Conservation (phyloP, 2,329 filamentous ascomycete species). For the Penicillium digitatum region DNA sequence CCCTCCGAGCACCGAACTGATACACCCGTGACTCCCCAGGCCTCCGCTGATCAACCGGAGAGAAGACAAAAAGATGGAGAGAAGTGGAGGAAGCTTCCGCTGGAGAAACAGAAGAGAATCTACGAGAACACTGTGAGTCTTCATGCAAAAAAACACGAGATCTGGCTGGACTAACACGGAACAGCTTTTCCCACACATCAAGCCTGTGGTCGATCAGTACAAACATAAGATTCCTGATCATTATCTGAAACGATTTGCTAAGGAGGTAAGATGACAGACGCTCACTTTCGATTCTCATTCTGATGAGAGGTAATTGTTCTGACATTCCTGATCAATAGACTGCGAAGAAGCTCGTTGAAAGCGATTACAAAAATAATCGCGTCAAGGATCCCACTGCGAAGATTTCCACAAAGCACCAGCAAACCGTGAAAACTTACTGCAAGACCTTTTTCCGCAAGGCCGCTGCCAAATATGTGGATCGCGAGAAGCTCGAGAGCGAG, state of each 20-base stretch:
- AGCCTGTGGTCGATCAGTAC: conserved; percentile 81
- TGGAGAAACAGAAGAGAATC: conserved; percentile 87
- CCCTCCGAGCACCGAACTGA: conserved; percentile 49
- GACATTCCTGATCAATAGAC: conserved; percentile 44
- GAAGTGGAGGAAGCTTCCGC: conserved; percentile 44
- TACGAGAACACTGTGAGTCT: conserved; percentile 84
- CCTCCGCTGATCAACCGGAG: conserved; percentile 49
- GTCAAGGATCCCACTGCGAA: conserved; percentile 70
- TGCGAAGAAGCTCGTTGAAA: conserved; percentile 82
- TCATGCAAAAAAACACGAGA: neutral
- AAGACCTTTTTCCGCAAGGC: conserved; percentile 85
- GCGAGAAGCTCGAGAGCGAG: conserved; percentile 62
- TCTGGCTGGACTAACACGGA: conserved; percentile 12
- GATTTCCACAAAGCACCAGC: conserved; percentile 72
- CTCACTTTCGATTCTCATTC: conserved; percentile 13
- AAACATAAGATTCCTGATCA: conserved; percentile 82
- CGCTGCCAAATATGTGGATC: conserved; percentile 67
- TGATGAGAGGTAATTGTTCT: neutral
- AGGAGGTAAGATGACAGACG: conserved; percentile 49
- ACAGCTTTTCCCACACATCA: conserved; percentile 79
- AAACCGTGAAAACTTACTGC: conserved; percentile 78
- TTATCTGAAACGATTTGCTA: conserved; percentile 60
- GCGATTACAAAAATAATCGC: conserved; percentile 86
- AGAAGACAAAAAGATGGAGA: conserved; percentile 45
- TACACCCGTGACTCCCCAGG: conserved; percentile 62